Percentiles rank a stretch among this genome's conserved stretches.
These are phyloP conservation scores for Schwanniomyces polymorphus DNA, from an alignment of 805 yeast species.

Conservation along the genomic window DNA sequence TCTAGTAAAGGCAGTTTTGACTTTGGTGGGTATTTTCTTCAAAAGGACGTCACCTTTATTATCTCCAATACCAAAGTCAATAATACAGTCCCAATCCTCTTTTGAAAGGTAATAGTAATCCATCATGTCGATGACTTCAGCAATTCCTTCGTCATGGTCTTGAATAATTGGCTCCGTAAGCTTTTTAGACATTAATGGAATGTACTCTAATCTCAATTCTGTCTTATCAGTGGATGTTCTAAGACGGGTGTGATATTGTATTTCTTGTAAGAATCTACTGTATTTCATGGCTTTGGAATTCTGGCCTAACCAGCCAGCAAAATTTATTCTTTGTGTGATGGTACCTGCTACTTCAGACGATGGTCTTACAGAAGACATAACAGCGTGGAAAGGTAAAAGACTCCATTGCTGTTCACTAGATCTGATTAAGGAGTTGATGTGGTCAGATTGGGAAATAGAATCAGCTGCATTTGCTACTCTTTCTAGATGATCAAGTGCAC, in stretches of 20 bases:
- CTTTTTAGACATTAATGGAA: conserved; percentile 61
- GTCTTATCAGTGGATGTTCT: conserved; percentile 73
- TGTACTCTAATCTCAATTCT: conserved; percentile 74
- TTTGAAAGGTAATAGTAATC: conserved; percentile 84
- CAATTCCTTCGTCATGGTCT: conserved; percentile 63
- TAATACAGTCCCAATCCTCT: conserved; percentile 88
- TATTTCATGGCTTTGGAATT: conserved; percentile 82
- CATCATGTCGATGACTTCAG: conserved; percentile 65
- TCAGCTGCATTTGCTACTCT: conserved; percentile 80
- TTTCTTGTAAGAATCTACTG: conserved; percentile 75
- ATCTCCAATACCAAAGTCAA: conserved; percentile 78
- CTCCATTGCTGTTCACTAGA: conserved; percentile 95
- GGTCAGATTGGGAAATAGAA: conserved; percentile 80
- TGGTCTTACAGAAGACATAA: conserved; percentile 82
- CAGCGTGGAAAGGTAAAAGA: conserved; percentile 85
- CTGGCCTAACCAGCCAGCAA: conserved; percentile 88
- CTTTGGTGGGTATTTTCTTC: conserved; percentile 72
- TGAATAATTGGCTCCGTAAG: conserved; percentile 59
- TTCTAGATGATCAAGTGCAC: conserved; percentile 54
- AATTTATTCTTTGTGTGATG: conserved; percentile 66
- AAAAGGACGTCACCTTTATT: conserved; percentile 38
- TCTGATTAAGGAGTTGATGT: conserved; percentile 78
- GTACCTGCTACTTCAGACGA: conserved; percentile 73
- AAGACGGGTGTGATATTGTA: conserved; percentile 84
- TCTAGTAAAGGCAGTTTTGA: conserved; percentile 84